Base-by-base conservation (phyloP, 2,329 filamentous ascomycete species). In the Amylocarpus encephaloides region DNA sequence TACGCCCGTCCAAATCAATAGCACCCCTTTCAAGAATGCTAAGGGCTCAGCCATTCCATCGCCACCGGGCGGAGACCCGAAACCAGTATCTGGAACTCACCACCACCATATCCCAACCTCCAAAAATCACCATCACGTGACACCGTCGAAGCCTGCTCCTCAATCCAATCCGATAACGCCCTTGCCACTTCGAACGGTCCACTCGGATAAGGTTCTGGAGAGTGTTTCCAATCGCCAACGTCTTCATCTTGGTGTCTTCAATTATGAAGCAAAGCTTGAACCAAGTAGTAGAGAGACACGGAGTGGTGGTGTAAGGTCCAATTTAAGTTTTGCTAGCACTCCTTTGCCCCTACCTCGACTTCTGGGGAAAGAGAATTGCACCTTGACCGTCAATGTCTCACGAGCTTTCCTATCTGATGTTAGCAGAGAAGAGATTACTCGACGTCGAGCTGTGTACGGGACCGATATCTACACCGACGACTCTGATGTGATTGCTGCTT, bases 401-500 rank as follows among this genome's bases (percentile, higher is more conserved):
- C 82, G 86, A 26, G 80, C 86, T 43, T 89, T 93, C 61, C 73
- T 98, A 6, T 80, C 79, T 7, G 68, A 80, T 0, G 70, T 75
- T 6, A 80, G 86, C 19, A 79, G 92, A 29, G 87, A 93, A 64
- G 88, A 94, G 58, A 91, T 97, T 46, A 94, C 90, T 10, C 72
- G 81, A 6, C 80, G 88, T 32, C 79, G 86, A 16, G 87, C 88
- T 6, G 68, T 98, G 0, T 98, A 92, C 91, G 93, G 93, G 1
- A 93, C 89, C 0, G 91, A 94, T 34, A 79, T 98, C 6, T 97
- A 97, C 65, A 95, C 90, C 0, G 93, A 98, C 60, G 93, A 98
- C 68, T 95, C 90, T 0, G 93, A 98, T 64, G 82, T 93, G 0
- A 78, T 98, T 19, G 92, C 90, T 0, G 91, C 92, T 2, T 92